Conservation (phyloP, 257 asterid species). For the Solanum rostratum region DNA sequence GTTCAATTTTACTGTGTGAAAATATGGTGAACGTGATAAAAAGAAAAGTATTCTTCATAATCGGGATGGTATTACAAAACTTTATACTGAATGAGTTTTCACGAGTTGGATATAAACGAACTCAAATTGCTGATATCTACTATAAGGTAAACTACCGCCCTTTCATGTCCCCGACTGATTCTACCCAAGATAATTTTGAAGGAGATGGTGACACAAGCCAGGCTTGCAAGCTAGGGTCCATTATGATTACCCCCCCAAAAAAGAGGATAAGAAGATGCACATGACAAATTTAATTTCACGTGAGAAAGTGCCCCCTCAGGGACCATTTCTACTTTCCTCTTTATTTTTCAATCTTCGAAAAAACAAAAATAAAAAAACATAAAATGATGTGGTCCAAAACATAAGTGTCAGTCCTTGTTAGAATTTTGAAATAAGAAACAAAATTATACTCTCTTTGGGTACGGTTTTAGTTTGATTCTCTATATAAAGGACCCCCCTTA, state of each 20-base stretch:
- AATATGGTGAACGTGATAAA: background rate
- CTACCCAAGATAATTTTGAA: background rate
- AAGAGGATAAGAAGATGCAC: slow-evolving; percentile 8
- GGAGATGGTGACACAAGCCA: slow-evolving; percentile 9
- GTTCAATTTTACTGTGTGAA: background rate
- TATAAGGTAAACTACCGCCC: too few species aligned
- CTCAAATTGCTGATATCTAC: too few species aligned
- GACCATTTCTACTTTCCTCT: background rate
- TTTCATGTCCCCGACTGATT: too few species aligned
- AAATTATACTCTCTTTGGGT: background rate
- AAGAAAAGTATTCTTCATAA: too few species aligned
- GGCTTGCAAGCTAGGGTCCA: background rate
- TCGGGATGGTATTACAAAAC: too few species aligned
- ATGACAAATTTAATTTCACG: slow-evolving; percentile 9
- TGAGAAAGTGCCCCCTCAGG: background rate
- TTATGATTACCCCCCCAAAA: background rate
- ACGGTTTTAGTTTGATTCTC: background rate
- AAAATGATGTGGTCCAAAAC: background rate
- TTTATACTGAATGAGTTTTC: too few species aligned
- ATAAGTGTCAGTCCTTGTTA: background rate
- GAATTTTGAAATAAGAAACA: background rate
- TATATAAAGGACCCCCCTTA: background rate
- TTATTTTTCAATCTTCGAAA: background rate
- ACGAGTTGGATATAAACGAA: too few species aligned
- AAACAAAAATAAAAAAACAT: background rate